Conservation (phyloP, 331 rosid species). For the Spiraea crenata region DNA sequence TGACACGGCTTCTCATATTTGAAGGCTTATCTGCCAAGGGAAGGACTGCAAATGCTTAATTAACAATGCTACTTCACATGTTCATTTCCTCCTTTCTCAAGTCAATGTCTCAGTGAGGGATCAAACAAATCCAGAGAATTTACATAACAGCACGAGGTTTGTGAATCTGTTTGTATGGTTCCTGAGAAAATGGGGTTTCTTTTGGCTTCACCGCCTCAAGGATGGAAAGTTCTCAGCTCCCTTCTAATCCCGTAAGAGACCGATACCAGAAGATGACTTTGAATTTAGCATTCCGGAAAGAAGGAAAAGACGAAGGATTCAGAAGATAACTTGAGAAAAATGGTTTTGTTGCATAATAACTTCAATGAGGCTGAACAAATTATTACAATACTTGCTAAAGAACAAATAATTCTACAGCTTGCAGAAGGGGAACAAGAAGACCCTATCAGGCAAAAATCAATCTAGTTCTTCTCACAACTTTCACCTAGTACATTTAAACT, state of each 20-base stretch:
- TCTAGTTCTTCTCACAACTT: conserved; percentile 34
- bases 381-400: conserved; percentile 55
- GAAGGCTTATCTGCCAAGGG: not conserved
- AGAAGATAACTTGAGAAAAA: not conserved
- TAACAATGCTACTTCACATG: not conserved
- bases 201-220: no score
- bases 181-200: no score
- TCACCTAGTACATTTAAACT: conserved; percentile 46
- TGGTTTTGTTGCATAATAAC: conserved; percentile 40
- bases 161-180: no score
- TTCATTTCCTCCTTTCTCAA: not conserved
- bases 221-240: no score
- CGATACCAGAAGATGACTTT: no score
- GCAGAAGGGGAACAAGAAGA: conserved; percentile 42
- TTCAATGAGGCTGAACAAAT: conserved; percentile 42
- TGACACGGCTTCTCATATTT: no score
- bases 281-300: no score
- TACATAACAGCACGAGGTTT: not conserved
- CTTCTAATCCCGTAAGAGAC: no score
- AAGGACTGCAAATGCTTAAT: not conserved
- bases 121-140: not conserved
- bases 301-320: no score
- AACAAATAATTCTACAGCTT: conserved; percentile 53
- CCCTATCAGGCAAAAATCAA: conserved; percentile 54
- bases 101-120: not conserved